Evolutionary conservation across 2,329 filamentous ascomycete genomes (phyloP).

Genomic region (Sporothrix globosa): DNA sequence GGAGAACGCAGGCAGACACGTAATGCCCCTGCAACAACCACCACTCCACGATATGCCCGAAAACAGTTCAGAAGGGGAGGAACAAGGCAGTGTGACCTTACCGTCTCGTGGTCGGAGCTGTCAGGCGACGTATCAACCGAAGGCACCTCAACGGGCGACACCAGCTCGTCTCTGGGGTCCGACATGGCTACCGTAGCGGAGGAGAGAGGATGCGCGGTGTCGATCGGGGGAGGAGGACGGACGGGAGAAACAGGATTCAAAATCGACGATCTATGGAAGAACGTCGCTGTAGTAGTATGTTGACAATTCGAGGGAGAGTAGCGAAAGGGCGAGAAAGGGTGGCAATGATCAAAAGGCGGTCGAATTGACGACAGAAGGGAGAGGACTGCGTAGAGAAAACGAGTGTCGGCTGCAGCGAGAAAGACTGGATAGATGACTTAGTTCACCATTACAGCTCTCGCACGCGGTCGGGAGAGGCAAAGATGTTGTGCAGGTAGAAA

Average conservation of each 20-base stretch:
- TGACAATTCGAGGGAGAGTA: background rate
- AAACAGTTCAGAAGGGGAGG: background rate
- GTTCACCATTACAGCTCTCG: conserved; percentile 22
- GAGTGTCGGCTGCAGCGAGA: conserved; percentile 2
- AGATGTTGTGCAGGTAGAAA: background rate
- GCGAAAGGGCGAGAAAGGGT: background rate
- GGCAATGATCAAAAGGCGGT: no score
- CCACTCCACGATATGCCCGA: conserved; percentile 10
- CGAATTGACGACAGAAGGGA: conserved; percentile 8
- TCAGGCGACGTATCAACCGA: conserved; percentile 25
- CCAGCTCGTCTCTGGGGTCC: conserved; percentile 31
- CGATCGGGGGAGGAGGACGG: background rate
- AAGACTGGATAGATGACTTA: background rate
- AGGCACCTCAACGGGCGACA: conserved; percentile 23
- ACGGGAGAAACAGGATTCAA: background rate
- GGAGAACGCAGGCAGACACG: conserved; percentile 4
- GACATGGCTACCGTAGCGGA: conserved; percentile 30
- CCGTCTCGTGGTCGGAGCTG: conserved; percentile 34
- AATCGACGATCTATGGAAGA: background rate
- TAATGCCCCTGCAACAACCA: conserved; percentile 11
- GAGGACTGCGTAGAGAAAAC: background rate
- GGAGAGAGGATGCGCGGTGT: background rate
- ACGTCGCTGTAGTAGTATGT: background rate
- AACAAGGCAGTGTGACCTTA: conserved; percentile 26
- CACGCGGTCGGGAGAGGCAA: conserved; percentile 14